phyloP scores from a whole-genome alignment of 139 green algal species.

The Tetraselmis chui region DNA sequence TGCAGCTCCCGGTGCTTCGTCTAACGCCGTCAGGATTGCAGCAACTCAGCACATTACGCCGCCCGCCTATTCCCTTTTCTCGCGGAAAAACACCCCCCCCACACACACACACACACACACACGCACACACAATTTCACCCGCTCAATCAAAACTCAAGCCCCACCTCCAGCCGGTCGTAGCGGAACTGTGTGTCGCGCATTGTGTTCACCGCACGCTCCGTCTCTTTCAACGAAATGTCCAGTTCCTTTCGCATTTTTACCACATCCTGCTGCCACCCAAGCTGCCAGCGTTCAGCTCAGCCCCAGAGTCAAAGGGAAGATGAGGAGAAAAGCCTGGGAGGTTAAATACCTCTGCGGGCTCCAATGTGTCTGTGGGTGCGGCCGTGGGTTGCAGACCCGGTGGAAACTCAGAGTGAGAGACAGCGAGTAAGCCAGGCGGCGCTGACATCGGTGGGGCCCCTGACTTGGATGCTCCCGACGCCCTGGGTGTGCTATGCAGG shows the following conservation, averaged over 20 bases:
- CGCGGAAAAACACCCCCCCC: too few species aligned
- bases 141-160: too few species aligned
- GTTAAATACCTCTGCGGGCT: background rate
- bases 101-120: too few species aligned
- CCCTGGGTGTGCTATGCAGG: background rate
- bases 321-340: background rate
- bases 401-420: background rate
- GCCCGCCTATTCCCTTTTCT: too few species aligned
- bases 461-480: background rate
- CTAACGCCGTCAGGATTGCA: too few species aligned
- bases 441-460: too few species aligned
- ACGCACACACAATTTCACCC: too few species aligned
- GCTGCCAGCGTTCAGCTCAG: background rate
- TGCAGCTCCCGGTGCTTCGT: background rate
- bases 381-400: background rate
- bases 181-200: background rate
- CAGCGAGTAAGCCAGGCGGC: background rate
- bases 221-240: background rate
- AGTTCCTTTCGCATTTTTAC: background rate
- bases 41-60: too few species aligned
- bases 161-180: background rate
- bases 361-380: background rate
- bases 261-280: background rate
- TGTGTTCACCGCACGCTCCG: background rate
- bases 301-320: background rate